Percentiles rank a stretch among this genome's conserved stretches.
phyloP scores from a whole-genome alignment of 1,284 basidiomycete genomes.

The Ustilago bromivora region DNA sequence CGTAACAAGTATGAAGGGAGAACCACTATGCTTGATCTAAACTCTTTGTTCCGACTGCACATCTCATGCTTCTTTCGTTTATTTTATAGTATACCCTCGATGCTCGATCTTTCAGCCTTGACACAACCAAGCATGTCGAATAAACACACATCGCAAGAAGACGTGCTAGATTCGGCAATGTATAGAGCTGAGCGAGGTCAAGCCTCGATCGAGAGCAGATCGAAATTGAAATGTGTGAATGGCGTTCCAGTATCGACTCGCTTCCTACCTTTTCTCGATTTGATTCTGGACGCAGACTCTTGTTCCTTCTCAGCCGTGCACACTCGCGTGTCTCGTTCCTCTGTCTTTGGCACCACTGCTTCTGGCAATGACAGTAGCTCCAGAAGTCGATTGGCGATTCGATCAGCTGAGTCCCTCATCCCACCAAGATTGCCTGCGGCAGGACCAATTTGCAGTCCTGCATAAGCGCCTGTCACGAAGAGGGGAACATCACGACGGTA shows the following conservation, averaged over 20 bases:
- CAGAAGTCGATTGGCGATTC: conserved; percentile 63
- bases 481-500: conserved; percentile 63
- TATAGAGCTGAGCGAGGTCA: not conserved
- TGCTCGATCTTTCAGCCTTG: not conserved
- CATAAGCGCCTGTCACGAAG: conserved; percentile 68
- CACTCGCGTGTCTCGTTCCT: not conserved
- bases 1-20: conserved; percentile 26
- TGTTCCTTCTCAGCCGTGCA: not conserved
- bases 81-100: not conserved
- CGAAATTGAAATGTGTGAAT: conserved; percentile 48
- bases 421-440: conserved; percentile 69
- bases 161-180: not conserved
- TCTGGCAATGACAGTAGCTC: conserved; percentile 32
- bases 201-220: conserved; percentile 42
- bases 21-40: conserved; percentile 33
- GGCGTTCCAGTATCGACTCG: not conserved
- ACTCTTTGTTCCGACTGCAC: not conserved
- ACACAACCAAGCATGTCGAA: not conserved
- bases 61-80: not conserved
- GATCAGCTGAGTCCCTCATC: conserved; percentile 69
- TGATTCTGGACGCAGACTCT: not conserved
- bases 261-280: not conserved
- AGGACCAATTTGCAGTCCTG: conserved; percentile 67
- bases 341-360: conserved; percentile 13
- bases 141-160: not conserved